Conservation (phyloP, 2,329 filamentous ascomycete genomes). For the Neopestalotiopsis clavispora region DNA sequence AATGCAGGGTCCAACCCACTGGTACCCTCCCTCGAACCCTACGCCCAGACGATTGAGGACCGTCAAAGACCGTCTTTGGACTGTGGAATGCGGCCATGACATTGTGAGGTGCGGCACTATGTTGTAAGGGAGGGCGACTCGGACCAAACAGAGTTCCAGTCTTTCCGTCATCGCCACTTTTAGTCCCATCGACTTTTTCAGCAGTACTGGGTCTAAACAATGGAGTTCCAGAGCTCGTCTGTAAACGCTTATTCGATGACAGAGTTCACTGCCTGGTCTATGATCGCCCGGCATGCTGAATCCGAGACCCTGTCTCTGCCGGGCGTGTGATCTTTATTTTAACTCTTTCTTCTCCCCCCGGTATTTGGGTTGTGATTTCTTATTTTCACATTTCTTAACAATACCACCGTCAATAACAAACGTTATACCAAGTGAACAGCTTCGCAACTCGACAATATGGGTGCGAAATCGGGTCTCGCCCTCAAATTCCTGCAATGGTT, state of each 20-base stretch:
- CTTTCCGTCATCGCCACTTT: slow-evolving; percentile 12
- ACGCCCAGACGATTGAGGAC: background rate
- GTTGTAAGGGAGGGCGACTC: background rate
- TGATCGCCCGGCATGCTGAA: background rate
- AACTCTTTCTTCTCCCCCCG: background rate
- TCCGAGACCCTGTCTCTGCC: background rate
- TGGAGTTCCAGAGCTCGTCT: background rate
- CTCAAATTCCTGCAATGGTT: slow-evolving; percentile 74
- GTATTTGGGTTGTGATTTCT: background rate
- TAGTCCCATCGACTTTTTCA: slow-evolving; percentile 12
- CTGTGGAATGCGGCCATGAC: background rate
- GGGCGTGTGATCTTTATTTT: background rate
- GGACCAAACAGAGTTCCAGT: slow-evolving; percentile 12
- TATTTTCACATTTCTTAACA: background rate
- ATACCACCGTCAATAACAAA: background rate
- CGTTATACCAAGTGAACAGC: background rate
- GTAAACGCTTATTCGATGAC: background rate
- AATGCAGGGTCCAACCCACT: background rate
- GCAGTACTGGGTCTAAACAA: background rate
- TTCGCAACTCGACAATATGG: slow-evolving; percentile 61
- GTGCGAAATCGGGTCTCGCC: slow-evolving; percentile 58
- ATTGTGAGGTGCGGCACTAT: background rate
- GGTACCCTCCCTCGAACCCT: background rate
- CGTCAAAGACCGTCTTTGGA: background rate
- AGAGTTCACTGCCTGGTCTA: background rate